These are phyloP conservation scores for Taiwanofungus camphoratus DNA, from an alignment of 1,284 basidiomycete species.

Conservation along the genomic window DNA sequence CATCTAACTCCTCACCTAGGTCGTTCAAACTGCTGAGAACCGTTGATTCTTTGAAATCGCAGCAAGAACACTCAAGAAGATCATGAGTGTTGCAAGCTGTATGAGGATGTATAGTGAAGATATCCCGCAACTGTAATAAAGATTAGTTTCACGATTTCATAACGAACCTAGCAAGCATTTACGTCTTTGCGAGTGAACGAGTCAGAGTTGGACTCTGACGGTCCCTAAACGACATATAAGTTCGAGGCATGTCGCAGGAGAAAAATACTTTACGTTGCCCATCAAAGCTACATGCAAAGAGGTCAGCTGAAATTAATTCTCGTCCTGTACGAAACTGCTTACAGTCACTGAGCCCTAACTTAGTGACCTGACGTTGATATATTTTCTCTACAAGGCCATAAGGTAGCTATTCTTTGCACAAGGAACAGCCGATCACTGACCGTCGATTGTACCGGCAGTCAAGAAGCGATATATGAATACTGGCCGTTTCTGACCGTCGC, in stretches of 20 bases:
- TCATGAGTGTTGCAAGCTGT: conserved; percentile 92
- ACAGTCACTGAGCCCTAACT: conserved; percentile 87
- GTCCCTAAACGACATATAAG: conserved; percentile 32
- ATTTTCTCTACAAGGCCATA: conserved; percentile 60
- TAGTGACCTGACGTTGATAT: conserved; percentile 93
- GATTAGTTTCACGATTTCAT: background rate
- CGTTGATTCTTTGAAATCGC: conserved; percentile 23
- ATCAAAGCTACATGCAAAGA: conserved; percentile 46
- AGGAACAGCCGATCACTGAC: conserved; percentile 28
- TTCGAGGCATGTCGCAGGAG: conserved; percentile 2
- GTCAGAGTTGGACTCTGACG: conserved; percentile 62
- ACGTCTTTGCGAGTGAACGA: conserved; percentile 90
- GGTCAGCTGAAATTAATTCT: background rate
- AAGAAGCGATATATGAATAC: conserved; percentile 94
- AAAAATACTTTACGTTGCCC: conserved; percentile 42
- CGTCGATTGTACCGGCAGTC: conserved; percentile 76
- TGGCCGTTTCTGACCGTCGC: conserved; percentile 90
- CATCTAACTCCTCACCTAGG: conserved; percentile 24
- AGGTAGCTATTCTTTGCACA: background rate
- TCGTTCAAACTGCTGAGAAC: conserved; percentile 15
- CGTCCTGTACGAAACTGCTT: conserved; percentile 27
- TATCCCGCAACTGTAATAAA: conserved; percentile 66
- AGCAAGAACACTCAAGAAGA: conserved; percentile 73
- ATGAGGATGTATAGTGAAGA: conserved; percentile 81
- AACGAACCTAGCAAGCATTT: conserved; percentile 17